Conservation (phyloP, 1,139 yeast species). For the Protomyces gravidus region DNA sequence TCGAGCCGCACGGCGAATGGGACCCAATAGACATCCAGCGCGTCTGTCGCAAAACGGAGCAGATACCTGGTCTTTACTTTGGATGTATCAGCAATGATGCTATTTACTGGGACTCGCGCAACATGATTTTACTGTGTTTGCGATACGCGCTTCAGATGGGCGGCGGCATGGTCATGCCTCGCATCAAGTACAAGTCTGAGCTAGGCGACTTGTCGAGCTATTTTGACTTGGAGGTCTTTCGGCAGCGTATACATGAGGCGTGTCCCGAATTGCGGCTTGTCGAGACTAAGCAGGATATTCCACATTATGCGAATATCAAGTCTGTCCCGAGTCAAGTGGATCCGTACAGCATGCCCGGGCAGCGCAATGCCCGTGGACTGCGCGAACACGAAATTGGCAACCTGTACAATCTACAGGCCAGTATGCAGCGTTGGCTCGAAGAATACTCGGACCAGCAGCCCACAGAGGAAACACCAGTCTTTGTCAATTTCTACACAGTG, state of each 20-base stretch:
- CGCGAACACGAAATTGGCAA: neutral
- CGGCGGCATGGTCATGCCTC: neutral
- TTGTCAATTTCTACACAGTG: neutral
- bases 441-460: neutral
- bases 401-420: neutral
- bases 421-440: neutral
- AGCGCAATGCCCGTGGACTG: neutral
- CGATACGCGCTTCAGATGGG: slow-evolving; percentile 1
- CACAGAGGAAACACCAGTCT: neutral
- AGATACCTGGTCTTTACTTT: neutral
- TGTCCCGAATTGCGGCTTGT: neutral
- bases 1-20: neutral
- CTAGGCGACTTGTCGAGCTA: neutral
- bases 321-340: neutral
- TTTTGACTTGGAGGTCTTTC: neutral
- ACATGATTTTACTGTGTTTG: neutral
- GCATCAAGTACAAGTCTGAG: neutral
- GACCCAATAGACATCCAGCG: neutral
- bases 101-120: neutral
- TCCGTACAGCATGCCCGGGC: neutral
- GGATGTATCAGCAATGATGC: neutral
- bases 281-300: neutral
- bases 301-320: neutral
- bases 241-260: neutral
- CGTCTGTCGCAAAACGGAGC: neutral